Evolutionary conservation across 192 early-diverging fungal species (phyloP).

Genomic region (Entomortierella beljakovae): DNA sequence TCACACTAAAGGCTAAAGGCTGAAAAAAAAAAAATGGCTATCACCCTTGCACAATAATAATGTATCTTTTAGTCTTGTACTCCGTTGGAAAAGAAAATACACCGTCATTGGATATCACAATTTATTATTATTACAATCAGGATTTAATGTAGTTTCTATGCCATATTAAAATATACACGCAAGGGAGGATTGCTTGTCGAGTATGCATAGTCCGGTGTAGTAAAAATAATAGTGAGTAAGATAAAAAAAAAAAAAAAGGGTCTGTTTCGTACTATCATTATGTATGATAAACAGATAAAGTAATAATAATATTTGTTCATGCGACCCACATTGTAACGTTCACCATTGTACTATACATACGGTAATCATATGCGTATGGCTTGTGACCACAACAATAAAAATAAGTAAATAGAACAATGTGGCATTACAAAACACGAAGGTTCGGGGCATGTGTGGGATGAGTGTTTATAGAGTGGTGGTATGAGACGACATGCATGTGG

Average conservation of each 20-base stretch:
- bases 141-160: not conserved
- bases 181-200: not conserved
- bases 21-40: no score
- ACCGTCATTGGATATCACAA: no score
- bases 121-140: no score
- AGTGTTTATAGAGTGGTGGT: not conserved
- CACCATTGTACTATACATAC: not conserved
- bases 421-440: not conserved
- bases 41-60: no score
- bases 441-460: not conserved
- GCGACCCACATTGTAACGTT: slow-evolving; percentile 1
- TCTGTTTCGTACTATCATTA: not conserved
- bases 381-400: slow-evolving; percentile 16
- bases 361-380: not conserved
- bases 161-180: not conserved
- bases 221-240: no score
- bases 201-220: not conserved
- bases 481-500: not conserved
- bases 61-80: no score
- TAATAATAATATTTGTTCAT: slow-evolving; percentile 1
- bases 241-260: slow-evolving; percentile 1
- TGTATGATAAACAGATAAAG: no score
- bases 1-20: no score
- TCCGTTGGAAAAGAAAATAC: not conserved
- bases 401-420: not conserved